phyloP scores from a whole-genome alignment of 129 eudicot species.

The Dittrichia graveolens region DNA sequence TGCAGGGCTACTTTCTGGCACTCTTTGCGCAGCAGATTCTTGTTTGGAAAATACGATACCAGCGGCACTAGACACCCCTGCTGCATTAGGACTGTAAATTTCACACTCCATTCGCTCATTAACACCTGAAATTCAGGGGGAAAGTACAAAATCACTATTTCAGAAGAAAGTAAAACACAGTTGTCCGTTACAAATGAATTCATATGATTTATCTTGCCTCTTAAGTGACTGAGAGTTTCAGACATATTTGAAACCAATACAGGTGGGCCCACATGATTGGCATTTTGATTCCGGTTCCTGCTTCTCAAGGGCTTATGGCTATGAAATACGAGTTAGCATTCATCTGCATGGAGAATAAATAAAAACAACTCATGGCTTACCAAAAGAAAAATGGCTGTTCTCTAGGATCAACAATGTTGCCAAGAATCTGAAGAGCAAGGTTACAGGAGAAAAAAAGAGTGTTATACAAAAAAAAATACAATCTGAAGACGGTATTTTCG shows the following conservation, averaged over 20 bases:
- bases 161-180: neutral
- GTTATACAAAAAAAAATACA: neutral
- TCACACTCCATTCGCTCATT: conserved; percentile 48
- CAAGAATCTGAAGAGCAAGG: conserved; percentile 49
- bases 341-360: neutral
- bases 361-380: conserved; percentile 37
- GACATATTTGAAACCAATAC: conserved; percentile 47
- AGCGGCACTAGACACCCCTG: conserved; percentile 52
- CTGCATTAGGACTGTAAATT: conserved; percentile 47
- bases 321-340: conserved; percentile 12
- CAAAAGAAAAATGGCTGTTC: conserved; percentile 58
- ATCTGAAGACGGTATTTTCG: neutral
- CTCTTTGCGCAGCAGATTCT: conserved; percentile 60
- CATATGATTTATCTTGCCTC: conserved; percentile 54
- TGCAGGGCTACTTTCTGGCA: conserved; percentile 59
- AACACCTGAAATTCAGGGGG: conserved; percentile 32
- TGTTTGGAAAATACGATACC: conserved; percentile 54
- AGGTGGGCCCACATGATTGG: conserved; percentile 55
- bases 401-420: conserved; percentile 65
- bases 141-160: neutral
- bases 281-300: conserved; percentile 40
- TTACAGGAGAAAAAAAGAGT: conserved; percentile 15
- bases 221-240: conserved; percentile 41
- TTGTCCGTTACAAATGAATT: neutral
- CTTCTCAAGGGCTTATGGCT: conserved; percentile 57